Conservation (phyloP, 2,329 filamentous ascomycete genomes). For the Didymella pomorum region DNA sequence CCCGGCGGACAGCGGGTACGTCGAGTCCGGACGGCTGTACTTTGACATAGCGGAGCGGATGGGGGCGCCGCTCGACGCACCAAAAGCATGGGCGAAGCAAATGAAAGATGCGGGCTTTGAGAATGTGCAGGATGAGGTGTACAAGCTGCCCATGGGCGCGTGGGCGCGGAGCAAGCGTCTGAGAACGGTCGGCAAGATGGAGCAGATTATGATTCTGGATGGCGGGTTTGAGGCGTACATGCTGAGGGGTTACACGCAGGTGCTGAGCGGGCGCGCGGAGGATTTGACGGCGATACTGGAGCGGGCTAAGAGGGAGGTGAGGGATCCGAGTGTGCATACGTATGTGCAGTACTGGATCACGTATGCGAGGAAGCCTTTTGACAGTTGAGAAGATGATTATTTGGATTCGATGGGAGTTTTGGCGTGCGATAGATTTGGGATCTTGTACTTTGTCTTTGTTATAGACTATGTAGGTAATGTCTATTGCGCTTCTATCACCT, state of each 20-base stretch:
- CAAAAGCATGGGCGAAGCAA: too few relatives aligned
- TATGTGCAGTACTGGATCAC: slow-evolving; percentile 35
- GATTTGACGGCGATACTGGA: not conserved
- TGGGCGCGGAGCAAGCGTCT: not conserved
- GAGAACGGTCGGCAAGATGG: not conserved
- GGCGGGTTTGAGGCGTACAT: not conserved
- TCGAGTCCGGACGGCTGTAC: not conserved
- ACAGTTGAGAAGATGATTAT: not conserved
- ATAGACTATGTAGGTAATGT: not conserved
- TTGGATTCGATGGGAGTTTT: slow-evolving; percentile 1
- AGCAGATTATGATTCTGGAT: not conserved
- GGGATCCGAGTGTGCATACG: slow-evolving; percentile 32
- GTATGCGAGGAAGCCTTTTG: slow-evolving; percentile 22
- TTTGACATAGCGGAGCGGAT: not conserved
- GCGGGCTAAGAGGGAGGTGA: slow-evolving; percentile 23
- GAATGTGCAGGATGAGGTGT: not conserved
- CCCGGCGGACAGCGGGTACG: too few relatives aligned
- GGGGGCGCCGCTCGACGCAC: too few relatives aligned
- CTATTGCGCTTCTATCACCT: slow-evolving; percentile 41
- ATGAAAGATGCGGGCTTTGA: not conserved
- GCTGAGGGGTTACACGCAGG: not conserved
- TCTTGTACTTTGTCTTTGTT: not conserved
- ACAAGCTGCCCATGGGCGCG: not conserved
- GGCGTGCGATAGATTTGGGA: not conserved
- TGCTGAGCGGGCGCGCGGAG: not conserved